Evolutionary conservation across 768 basidiomycete genomes (phyloP).

Genomic region (Lactarius pseudohatsudake): DNA sequence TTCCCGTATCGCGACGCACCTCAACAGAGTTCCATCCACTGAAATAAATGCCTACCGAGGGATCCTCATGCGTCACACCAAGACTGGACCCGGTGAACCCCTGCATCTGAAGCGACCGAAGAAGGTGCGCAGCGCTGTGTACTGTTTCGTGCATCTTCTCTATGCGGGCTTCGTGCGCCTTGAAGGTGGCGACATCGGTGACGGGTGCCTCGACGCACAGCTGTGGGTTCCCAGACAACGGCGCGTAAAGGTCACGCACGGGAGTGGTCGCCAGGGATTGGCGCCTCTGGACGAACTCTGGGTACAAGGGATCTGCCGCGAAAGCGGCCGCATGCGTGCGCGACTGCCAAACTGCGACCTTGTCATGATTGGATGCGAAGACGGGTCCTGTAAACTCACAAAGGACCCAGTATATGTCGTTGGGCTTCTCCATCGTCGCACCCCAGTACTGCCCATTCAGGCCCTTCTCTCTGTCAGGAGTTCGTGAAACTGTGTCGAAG

Average conservation of each 20-base stretch:
- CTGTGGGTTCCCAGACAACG: background rate
- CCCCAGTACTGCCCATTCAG: conserved; percentile 21
- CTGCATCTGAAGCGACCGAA: background rate
- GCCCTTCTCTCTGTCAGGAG: conserved; percentile 7
- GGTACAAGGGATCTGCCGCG: conserved; percentile 13
- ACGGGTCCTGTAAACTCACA: background rate
- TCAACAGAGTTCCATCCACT: conserved; percentile 11
- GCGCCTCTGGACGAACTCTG: background rate
- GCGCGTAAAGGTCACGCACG: background rate
- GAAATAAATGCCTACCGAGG: background rate
- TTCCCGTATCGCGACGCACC: background rate
- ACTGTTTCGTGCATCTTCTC: background rate
- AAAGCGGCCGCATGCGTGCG: conserved; percentile 1
- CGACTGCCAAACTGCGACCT: conserved; percentile 15
- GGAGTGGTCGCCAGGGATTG: background rate
- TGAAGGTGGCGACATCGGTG: conserved; percentile 8
- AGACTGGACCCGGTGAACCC: conserved; percentile 4
- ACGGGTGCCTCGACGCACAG: conserved; percentile 1
- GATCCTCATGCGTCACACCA: conserved; percentile 1
- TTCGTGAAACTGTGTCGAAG: background rate
- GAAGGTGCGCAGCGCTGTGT: background rate
- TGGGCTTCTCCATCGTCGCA: background rate
- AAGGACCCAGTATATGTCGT: conserved; percentile 15
- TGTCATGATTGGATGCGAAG: background rate
- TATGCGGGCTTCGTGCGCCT: background rate